A percentile compares a stretch with the other conserved stretches of the same genome.
Conservation (phyloP, 2,329 filamentous ascomycete genomes). For the Sclerotinia spermophila region DNA sequence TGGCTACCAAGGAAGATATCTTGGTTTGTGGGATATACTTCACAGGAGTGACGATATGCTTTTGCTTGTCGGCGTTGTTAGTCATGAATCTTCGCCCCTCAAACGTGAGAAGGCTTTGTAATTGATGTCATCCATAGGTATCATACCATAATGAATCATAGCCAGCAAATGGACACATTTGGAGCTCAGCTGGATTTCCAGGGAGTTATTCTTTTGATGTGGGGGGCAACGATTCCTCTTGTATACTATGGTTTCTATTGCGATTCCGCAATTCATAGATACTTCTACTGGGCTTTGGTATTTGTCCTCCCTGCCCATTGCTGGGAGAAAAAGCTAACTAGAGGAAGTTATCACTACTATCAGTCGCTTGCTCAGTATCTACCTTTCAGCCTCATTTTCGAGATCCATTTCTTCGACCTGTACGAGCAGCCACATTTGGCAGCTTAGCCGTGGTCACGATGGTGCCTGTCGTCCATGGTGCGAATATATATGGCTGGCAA, state of each 20-base stretch:
- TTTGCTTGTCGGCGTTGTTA: conserved; percentile 44
- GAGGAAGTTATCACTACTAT: conserved; percentile 27
- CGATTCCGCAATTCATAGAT: conserved; percentile 8
- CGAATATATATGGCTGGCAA: conserved; percentile 36
- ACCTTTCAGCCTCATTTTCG: conserved; percentile 41
- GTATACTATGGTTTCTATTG: conserved; percentile 51
- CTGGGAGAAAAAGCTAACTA: background rate
- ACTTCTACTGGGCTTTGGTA: conserved; percentile 5
- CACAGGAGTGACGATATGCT: conserved; percentile 45
- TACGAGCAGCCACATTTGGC: conserved; percentile 42
- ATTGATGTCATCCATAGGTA: conserved; percentile 41
- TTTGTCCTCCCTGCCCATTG: conserved; percentile 20
- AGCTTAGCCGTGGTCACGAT: conserved; percentile 43
- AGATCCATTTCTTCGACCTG: conserved; percentile 40
- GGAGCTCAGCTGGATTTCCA: conserved; percentile 60
- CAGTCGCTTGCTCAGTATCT: conserved; percentile 39
- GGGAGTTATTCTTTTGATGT: conserved; percentile 59
- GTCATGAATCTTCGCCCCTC: conserved; percentile 21
- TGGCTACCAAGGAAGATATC: conserved; percentile 40
- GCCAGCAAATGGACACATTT: conserved; percentile 45
- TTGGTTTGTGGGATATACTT: conserved; percentile 45
- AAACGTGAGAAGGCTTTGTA: background rate
- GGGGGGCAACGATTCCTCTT: conserved; percentile 56
- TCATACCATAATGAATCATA: conserved; percentile 56
- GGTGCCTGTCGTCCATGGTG: conserved; percentile 41